Conservation (phyloP, 2,329 filamentous ascomycete species). For the Colletotrichum coccodes region DNA sequence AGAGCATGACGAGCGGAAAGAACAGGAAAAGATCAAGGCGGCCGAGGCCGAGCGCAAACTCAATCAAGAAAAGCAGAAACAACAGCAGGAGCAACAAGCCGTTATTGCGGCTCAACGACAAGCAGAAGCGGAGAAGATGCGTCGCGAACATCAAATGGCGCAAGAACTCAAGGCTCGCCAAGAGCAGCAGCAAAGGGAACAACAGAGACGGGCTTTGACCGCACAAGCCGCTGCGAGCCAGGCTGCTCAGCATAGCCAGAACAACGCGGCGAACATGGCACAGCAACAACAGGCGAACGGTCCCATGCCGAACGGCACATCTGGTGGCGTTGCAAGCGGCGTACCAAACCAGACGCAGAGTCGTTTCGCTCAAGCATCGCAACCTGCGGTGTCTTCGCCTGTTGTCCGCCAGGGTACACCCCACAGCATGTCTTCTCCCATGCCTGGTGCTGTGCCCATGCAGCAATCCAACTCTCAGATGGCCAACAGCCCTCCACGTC, state of each 20-base stretch:
- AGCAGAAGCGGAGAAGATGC: slow-evolving; percentile 53
- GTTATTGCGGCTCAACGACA: slow-evolving; percentile 56
- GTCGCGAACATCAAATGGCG: slow-evolving; percentile 46
- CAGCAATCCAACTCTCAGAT: slow-evolving; percentile 74
- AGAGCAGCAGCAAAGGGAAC: slow-evolving; percentile 50
- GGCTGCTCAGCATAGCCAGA: slow-evolving; percentile 39
- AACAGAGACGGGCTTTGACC: slow-evolving; percentile 44
- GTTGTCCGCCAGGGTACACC: slow-evolving; percentile 71
- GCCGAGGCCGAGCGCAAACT: slow-evolving; percentile 67
- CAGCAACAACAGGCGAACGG: slow-evolving; percentile 47
- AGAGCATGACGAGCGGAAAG: slow-evolving; percentile 80
- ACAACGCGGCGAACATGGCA: slow-evolving; percentile 36
- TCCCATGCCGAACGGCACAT: slow-evolving; percentile 51
- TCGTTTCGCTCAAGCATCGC: slow-evolving; percentile 67
- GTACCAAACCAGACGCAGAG: slow-evolving; percentile 55
- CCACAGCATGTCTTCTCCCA: slow-evolving; percentile 73
- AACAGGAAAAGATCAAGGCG: slow-evolving; percentile 78
- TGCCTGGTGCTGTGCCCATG: slow-evolving; percentile 71
- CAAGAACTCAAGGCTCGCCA: slow-evolving; percentile 35
- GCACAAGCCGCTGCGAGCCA: slow-evolving; percentile 42
- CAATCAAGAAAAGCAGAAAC: slow-evolving; percentile 55
- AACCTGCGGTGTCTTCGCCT: slow-evolving; percentile 76
- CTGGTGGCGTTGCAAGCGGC: slow-evolving; percentile 45
- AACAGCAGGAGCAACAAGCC: slow-evolving; percentile 57
- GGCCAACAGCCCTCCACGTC: slow-evolving; percentile 74